These are phyloP conservation scores for Lepidium sativum DNA, from an alignment of 345 rosid genomes.

Conservation along the genomic window DNA sequence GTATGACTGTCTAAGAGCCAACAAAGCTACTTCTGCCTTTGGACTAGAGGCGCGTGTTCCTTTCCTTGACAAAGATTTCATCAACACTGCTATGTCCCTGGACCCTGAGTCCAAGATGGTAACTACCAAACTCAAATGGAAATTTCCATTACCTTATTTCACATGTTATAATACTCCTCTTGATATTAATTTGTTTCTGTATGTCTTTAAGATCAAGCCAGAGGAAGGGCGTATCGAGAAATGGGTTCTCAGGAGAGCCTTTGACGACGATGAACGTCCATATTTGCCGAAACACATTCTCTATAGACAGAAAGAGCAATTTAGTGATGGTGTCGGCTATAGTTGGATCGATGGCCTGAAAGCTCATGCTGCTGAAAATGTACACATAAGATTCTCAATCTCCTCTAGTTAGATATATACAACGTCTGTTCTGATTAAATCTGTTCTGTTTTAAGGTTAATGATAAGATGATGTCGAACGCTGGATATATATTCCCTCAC, in stretches of 20 bases:
- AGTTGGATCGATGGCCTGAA: constrained; percentile 98
- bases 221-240: constrained; percentile 73
- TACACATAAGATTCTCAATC: constrained; percentile 17
- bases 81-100: constrained; percentile 68
- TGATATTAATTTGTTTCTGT: not conserved
- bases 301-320: constrained; percentile 94
- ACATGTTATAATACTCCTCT: not conserved
- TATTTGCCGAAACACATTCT: constrained; percentile 91
- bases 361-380: constrained; percentile 67
- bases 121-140: not conserved
- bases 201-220: constrained; percentile 42
- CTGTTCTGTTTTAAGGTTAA: constrained; percentile 42
- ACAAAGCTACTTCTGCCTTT: constrained; percentile 93
- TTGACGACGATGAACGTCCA: constrained; percentile 75
- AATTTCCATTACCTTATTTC: not conserved
- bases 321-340: constrained; percentile 95
- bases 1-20: constrained; percentile 90
- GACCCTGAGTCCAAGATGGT: constrained; percentile 93
- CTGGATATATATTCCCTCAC: constrained; percentile 59
- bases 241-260: constrained; percentile 81
- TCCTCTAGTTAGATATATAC: not conserved
- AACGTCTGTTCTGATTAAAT: not conserved
- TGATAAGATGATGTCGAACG: constrained; percentile 75
- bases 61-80: constrained; percentile 82
- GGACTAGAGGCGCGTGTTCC: constrained; percentile 97